Conservation (phyloP, 2,329 filamentous ascomycete species). For the Acephala macrosclerotiorum region DNA sequence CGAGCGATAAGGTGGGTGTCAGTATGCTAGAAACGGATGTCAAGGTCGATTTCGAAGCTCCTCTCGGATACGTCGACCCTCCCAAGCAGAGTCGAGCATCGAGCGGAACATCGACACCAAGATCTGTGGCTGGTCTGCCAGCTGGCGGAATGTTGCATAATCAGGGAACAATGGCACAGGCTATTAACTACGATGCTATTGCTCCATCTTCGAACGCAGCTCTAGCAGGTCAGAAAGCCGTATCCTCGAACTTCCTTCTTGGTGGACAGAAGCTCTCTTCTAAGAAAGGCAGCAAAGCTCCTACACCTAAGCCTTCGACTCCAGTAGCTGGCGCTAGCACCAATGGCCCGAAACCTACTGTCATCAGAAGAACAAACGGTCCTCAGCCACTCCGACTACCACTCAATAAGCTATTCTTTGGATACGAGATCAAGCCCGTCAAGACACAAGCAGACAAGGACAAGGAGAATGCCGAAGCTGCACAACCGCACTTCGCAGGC, state of each 20-base stretch:
- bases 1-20: slow-evolving; percentile 82
- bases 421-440: slow-evolving; percentile 89
- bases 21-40: slow-evolving; percentile 97
- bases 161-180: slow-evolving; percentile 93
- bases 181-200: slow-evolving; percentile 96
- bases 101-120: slow-evolving; percentile 88
- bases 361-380: slow-evolving; percentile 68
- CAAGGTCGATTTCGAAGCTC: slow-evolving; percentile 93
- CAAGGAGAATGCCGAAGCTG: slow-evolving; percentile 68
- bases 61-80: slow-evolving; percentile 93
- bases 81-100: slow-evolving; percentile 48
- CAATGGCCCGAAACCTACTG: slow-evolving; percentile 44
- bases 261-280: slow-evolving; percentile 82
- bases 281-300: slow-evolving; percentile 81
- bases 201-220: slow-evolving; percentile 77
- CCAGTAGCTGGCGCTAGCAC: slow-evolving; percentile 67
- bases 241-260: slow-evolving; percentile 79
- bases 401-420: slow-evolving; percentile 94
- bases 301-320: slow-evolving; percentile 76
- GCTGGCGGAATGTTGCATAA: slow-evolving; percentile 78
- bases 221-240: slow-evolving; percentile 65
- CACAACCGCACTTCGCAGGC: slow-evolving; percentile 80
- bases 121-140: slow-evolving; percentile 70
- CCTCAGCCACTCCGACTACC: slow-evolving; percentile 86
- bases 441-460: slow-evolving; percentile 79